Conservation (phyloP, 805 yeast species). For the Barnettozyma sp. region DNA sequence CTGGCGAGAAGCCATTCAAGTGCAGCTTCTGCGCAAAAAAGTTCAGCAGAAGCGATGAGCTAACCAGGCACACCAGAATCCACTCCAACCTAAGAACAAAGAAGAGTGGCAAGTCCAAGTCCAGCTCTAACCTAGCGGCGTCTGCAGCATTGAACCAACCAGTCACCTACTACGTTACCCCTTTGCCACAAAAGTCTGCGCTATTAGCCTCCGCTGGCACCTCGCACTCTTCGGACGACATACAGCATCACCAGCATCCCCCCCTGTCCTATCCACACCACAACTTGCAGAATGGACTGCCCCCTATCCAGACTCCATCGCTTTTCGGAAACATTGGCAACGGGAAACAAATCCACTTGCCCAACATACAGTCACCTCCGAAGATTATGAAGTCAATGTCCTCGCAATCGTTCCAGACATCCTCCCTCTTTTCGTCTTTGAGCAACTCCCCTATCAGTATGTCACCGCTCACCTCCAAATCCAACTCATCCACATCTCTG, state of each 20-base stretch:
- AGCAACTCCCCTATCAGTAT: constrained; percentile 22
- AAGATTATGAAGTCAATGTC: constrained; percentile 23
- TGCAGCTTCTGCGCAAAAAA: constrained; percentile 76
- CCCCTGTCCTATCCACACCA: constrained; percentile 6
- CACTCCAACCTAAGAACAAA: constrained; percentile 55
- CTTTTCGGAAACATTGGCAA: constrained; percentile 11
- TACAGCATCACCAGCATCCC: constrained; percentile 9
- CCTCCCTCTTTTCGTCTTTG: constrained; percentile 20
- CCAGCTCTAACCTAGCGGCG: too few species aligned
- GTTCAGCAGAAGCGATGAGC: constrained; percentile 76
- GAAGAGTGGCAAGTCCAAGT: constrained; percentile 30
- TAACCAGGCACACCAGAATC: constrained; percentile 78
- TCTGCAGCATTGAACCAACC: constrained; percentile 20
- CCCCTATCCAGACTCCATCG: constrained; percentile 9
- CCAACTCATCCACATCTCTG: constrained; percentile 24
- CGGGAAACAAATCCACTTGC: constrained; percentile 19
- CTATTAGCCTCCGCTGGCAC: background rate
- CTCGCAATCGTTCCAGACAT: constrained; percentile 21
- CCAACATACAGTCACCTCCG: constrained; percentile 26
- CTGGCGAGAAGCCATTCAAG: constrained; percentile 88
- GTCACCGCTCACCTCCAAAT: constrained; percentile 24
- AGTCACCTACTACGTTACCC: constrained; percentile 23
- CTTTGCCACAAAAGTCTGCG: constrained; percentile 12
- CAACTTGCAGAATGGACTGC: background rate
- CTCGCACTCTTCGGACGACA: background rate